Conservation (phyloP, 495 filamentous ascomycete genomes). For the Aspergillus bertholletiae region DNA sequence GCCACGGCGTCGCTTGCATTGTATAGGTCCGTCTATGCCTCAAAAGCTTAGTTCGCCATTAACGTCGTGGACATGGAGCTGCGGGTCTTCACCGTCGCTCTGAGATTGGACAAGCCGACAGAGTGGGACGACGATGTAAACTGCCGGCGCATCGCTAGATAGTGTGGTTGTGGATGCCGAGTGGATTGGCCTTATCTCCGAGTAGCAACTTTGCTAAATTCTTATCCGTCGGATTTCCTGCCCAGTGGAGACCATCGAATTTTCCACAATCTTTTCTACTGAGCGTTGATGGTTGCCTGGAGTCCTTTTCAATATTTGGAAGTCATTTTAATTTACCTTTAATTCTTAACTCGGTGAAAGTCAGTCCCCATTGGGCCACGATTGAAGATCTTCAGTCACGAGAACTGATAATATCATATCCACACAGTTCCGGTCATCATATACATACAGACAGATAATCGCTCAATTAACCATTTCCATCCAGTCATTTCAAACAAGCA, state of each 20-base stretch:
- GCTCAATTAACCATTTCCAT: neutral
- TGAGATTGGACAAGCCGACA: neutral
- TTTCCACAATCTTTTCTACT: neutral
- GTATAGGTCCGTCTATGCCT: neutral
- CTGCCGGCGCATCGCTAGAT: neutral
- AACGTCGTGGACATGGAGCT: neutral
- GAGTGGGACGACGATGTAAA: neutral
- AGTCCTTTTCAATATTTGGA: no score
- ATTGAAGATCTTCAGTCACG: neutral
- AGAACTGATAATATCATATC: neutral
- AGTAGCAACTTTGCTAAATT: neutral
- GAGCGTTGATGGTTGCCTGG: neutral
- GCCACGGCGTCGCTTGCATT: neutral
- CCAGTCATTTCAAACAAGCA: neutral
- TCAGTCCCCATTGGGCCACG: neutral
- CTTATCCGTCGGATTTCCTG: neutral
- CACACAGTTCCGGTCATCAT: neutral
- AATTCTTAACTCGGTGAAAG: neutral
- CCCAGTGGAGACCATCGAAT: neutral
- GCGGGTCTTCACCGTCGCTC: neutral
- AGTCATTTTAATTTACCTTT: neutral
- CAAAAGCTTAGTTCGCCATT: neutral
- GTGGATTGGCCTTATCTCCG: constrained; percentile 7
- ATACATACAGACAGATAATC: constrained; percentile 1
- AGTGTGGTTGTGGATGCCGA: neutral